Evolutionary conservation across 306 rosid species (phyloP), one percentile per base, ranked within the genome.

Genomic region (Glycine latifolia): DNA sequence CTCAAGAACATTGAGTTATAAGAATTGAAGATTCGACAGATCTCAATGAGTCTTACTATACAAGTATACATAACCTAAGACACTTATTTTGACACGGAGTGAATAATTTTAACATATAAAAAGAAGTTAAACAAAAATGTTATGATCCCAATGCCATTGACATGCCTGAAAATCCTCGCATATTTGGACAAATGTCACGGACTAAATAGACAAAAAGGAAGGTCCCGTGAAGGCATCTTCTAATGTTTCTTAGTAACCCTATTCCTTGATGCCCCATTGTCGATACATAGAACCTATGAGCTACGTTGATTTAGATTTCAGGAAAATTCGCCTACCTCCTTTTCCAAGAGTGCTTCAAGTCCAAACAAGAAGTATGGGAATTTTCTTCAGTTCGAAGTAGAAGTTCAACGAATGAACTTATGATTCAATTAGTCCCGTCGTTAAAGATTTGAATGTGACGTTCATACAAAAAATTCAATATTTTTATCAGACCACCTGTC

Each of bases 131-230:
- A 43, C 52, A 10, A 61, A 61, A 13, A 13, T 71, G 47, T 35
- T n/a, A 53, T n/a, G 78, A 73, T 73, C 54, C 67, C 53, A 56
- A 55, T 56, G 67, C 4, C 53, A 35, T 39, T 48, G 43, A 12
- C 3, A 48, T 13, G 67, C 2, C 44, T 12, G 48, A 73, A 49
- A 49, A 50, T 16, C 1, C 2, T 6, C 0, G 12, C 31, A 59
- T 2, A 26, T 4, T 35, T 59, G 41, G 49, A 16, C 54, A 10
- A 53, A 43, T 10, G 20, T 79, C 84, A 79, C 84, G 81, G 84
- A 49, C 31, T 68, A 14, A 62, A 46, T 15, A 35, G 20, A 70
- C 75, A 61, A 67, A 66, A 65, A 61, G 3, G 20, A 60, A 68
- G 62, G 33, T 20, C 81, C 77, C 49, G 48, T 35, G 74, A 68